Conservation (phyloP, 2,329 filamentous ascomycete species). For the Botrytis cinerea region DNA sequence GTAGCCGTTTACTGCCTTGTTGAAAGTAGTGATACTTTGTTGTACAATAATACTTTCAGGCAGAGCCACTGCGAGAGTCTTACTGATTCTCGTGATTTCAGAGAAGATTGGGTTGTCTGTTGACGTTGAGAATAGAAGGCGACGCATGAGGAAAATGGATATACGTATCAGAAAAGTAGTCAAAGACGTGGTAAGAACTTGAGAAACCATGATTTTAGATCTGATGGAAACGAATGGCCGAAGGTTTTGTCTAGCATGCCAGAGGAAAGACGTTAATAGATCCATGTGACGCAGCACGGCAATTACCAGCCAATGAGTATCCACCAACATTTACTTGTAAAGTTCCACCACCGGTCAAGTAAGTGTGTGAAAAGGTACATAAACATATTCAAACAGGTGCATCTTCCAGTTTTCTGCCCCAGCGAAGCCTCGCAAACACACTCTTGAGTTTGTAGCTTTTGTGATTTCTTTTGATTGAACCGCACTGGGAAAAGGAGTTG, state of each 20-base stretch:
- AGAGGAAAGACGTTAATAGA: background rate
- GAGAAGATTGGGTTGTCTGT: background rate
- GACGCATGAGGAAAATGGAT: background rate
- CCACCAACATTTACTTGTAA: background rate
- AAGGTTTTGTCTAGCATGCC: background rate
- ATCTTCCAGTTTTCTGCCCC: background rate
- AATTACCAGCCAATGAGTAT: background rate
- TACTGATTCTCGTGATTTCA: background rate
- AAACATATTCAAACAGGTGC: background rate
- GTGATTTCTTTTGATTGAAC: too few relatives aligned
- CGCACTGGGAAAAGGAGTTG: background rate
- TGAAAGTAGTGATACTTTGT: background rate
- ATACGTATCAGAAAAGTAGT: background rate
- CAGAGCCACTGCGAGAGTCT: background rate
- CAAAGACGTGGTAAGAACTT: background rate
- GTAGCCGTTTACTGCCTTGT: slow-evolving; percentile 17
- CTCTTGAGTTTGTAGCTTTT: background rate
- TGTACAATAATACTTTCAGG: slow-evolving; percentile 8
- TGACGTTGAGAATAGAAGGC: background rate
- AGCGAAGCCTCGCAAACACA: background rate
- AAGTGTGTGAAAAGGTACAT: background rate
- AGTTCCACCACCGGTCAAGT: background rate
- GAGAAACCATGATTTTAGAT: background rate
- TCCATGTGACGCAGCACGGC: background rate
- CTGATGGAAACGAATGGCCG: background rate